Evolutionary conservation across 495 filamentous ascomycete species (phyloP), one percentile per base, ranked within the genome.

Genomic region (Aspergillus wentii): DNA sequence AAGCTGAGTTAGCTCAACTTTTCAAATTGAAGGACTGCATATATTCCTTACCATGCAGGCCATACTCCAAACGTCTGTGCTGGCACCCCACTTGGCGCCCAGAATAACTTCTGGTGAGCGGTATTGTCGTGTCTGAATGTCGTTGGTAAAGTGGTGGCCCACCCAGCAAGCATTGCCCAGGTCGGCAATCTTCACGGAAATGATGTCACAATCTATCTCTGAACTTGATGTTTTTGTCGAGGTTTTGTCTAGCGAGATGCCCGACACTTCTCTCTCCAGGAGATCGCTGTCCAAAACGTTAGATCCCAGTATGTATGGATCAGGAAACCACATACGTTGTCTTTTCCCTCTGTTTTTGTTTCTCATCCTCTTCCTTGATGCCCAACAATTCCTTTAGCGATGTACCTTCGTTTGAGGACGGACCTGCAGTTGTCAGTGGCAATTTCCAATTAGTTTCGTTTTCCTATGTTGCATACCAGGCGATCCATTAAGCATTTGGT

Each of bases 61-160:
- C 92, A 99, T 99, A 64, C 94, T 97, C 92, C 92, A 99, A 13
- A 99, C 83, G 59, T 99, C 92, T 2, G 92, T 97, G 54, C 92
- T 97, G 3, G 92, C 92, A 35, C 92, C 92, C 92, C 92, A 99
- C 66, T 96, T 97, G 1, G 89, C 80, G 28, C 92, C 92, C 13
- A 99, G 66, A 30, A 99, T 97, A 18, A 99, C 92, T 61, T 99
- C 92, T 2, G 92, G 92, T 0, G 92, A 97, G 15, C 92, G 78
- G 62, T 99, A 99, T 61, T 99, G 92, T 51, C 92, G 78, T 6
- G 92, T 99, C 52, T 99, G 92, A 44, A 99, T 99, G 55, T 99
- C 92, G 51, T 99, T 96, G 46, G 92, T 99, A 64, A 99, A 99
- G 59, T 99, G 92, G 57, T 99, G 92, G 20, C 86, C 83, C 17